Evolutionary conservation across 495 filamentous ascomycete genomes (phyloP).

Genomic region (Talaromyces wortmannii): DNA sequence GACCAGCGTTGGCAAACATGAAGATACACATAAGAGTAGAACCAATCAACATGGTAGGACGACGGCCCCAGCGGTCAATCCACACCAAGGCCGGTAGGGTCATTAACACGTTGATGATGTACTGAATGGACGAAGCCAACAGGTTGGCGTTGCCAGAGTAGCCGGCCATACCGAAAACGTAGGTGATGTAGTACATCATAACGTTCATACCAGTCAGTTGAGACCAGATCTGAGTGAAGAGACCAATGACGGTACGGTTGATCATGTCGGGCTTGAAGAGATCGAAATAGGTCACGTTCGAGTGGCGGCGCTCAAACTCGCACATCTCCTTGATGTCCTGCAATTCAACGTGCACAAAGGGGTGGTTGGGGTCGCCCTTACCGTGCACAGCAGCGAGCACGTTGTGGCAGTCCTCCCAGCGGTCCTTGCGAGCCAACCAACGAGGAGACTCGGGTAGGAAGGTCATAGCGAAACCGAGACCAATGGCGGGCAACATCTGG

Average conservation of each 20-base stretch:
- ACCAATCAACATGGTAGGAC: slow-evolving; percentile 57
- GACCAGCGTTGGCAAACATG: slow-evolving; percentile 62
- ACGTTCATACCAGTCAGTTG: slow-evolving; percentile 83
- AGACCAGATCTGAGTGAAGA: slow-evolving; percentile 80
- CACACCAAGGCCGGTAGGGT: slow-evolving; percentile 49
- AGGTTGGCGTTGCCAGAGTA: slow-evolving; percentile 52
- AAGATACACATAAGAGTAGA: slow-evolving; percentile 61
- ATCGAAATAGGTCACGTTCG: slow-evolving; percentile 61
- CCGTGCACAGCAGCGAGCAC: slow-evolving; percentile 64
- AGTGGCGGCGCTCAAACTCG: slow-evolving; percentile 58
- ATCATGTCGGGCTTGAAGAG: slow-evolving; percentile 66
- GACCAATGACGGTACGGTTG: slow-evolving; percentile 65
- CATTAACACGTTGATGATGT: slow-evolving; percentile 52
- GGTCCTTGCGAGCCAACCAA: slow-evolving; percentile 68
- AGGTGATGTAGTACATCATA: slow-evolving; percentile 65
- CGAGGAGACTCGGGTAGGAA: slow-evolving; percentile 71
- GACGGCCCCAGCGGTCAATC: slow-evolving; percentile 58
- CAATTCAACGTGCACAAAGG: slow-evolving; percentile 59
- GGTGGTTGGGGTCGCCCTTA: slow-evolving; percentile 52
- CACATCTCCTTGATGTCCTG: slow-evolving; percentile 63
- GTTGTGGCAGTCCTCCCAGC: slow-evolving; percentile 61
- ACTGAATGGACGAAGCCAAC: slow-evolving; percentile 65
- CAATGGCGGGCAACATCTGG: slow-evolving; percentile 63
- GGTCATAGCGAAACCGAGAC: slow-evolving; percentile 55
- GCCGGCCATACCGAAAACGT: slow-evolving; percentile 69